Conservation (phyloP, 1,284 basidiomycete genomes). For the Trametes pubescens region DNA sequence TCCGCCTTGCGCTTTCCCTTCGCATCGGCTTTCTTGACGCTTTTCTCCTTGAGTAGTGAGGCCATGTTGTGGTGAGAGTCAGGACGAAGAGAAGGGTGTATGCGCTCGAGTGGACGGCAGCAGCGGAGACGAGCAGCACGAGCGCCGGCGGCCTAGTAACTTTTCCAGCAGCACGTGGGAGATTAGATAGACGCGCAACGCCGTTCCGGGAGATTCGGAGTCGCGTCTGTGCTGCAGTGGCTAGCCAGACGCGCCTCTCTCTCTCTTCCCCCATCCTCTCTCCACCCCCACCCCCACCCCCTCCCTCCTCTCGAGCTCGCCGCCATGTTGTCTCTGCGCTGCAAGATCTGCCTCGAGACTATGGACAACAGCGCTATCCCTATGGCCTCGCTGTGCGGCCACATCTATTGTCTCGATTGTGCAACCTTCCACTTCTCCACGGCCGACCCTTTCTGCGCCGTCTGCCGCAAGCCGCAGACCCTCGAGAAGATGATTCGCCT, state of each 20-base stretch:
- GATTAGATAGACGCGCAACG: conserved; percentile 18
- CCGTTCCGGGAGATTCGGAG: conserved; percentile 20
- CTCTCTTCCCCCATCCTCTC: not conserved
- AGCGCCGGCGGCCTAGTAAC: conserved; percentile 19
- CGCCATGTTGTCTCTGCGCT: conserved; percentile 31
- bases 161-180: conserved; percentile 21
- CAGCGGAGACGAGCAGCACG: not conserved
- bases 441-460: conserved; percentile 33
- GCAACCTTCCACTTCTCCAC: conserved; percentile 39
- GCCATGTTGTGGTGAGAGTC: conserved; percentile 55
- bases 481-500: conserved; percentile 37
- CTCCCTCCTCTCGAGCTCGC: not conserved
- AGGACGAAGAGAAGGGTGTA: not conserved
- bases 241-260: conserved; percentile 13
- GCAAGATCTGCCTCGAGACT: conserved; percentile 40
- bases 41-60: conserved; percentile 70
- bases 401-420: conserved; percentile 42
- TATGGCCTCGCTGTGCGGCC: conserved; percentile 39
- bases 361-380: conserved; percentile 26
- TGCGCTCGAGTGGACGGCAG: not conserved
- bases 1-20: conserved; percentile 71
- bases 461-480: conserved; percentile 36
- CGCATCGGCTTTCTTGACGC: conserved; percentile 58
- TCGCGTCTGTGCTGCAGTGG: conserved; percentile 12
- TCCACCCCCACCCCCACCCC: conserved; percentile 1